Evolutionary conservation across 495 filamentous ascomycete genomes (phyloP), one percentile per base, ranked within the genome.

Genomic region (Penicillium malachiteum): DNA sequence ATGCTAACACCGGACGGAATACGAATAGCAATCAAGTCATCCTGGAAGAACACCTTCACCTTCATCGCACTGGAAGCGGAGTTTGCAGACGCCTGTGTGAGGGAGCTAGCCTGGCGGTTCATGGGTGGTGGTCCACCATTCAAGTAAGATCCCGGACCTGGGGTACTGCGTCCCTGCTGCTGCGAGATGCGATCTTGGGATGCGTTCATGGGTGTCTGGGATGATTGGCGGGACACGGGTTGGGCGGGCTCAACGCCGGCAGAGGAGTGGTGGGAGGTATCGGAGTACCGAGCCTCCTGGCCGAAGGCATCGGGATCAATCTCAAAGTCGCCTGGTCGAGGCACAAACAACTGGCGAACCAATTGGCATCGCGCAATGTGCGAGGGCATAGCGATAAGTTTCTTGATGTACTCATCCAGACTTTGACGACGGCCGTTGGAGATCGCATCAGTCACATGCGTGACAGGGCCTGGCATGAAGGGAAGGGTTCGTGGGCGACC

Each of bases 401-500:
- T 91, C 71, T 92, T 92, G 62, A 98, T 90, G 59, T 98, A 98
- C 52, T 92, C 87, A 65, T 98, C 92, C 11, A 98, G 77, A 67
- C 92, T 96, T 59, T 91, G 87, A 44, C 92, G 85, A 46, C 94
- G 85, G 32, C 91, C 94, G 59, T 96, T 91, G 37, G 92, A 96
- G 63, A 98, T 97, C 7, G 90, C 90, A 66, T 97, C 95, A 13
- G 95, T 98, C 49, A 98, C 95, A 72, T 96, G 95, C 53, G 92
- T 96, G 61, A 98, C 93, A 17, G 94, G 94, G 9, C 94, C 94
- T 16, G 94, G 94, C 94, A 98, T 98, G 71, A 93, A 98, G n/a
- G 94, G 94, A 7, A 98, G 70, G 13, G 88, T 89, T 32, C 94
- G 85, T 50, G 87, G 84, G 59, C 86, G 85, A 39, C 83, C 82